Evolutionary conservation across 192 early-diverging fungal species (phyloP).

Genomic region (Linnemannia schmuckeri): DNA sequence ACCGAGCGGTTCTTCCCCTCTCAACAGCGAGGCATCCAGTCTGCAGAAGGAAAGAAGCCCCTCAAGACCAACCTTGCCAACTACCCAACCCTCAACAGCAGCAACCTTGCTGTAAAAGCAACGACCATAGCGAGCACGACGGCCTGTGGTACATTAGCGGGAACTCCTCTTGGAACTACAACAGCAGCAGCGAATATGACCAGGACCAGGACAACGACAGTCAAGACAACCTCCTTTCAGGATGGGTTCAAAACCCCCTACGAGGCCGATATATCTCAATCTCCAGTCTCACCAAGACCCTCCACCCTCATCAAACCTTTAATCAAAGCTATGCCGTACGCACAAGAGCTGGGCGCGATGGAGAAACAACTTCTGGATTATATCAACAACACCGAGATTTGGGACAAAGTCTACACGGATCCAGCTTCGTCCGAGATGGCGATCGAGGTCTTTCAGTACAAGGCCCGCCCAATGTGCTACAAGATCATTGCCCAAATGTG

Average conservation of each 20-base stretch:
- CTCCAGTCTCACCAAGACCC: neutral
- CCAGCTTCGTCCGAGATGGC: neutral
- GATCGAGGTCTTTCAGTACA: slow-evolving; percentile 51
- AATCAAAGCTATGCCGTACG: neutral
- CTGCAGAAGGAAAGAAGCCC: slow-evolving; percentile 30
- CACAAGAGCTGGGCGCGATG: slow-evolving; percentile 34
- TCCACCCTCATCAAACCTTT: neutral
- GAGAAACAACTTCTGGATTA: slow-evolving; percentile 47
- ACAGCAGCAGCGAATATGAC: neutral
- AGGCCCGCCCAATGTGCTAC: slow-evolving; percentile 50
- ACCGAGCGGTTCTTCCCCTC: slow-evolving; percentile 37
- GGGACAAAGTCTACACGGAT: slow-evolving; percentile 47
- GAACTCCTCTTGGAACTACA: neutral
- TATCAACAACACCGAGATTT: slow-evolving; percentile 37
- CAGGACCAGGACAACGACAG: neutral
- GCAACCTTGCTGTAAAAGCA: neutral
- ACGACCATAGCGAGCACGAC: neutral
- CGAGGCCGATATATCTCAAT: neutral
- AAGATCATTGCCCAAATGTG: slow-evolving; percentile 44
- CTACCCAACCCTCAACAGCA: neutral
- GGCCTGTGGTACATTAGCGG: slow-evolving; percentile 8
- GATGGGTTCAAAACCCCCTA: slow-evolving; percentile 9
- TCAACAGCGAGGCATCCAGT: slow-evolving; percentile 16
- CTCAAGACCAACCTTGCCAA: slow-evolving; percentile 36
- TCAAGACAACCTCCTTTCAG: slow-evolving; percentile 8